Evolutionary conservation across 176 grass and related monocot species (phyloP).

Genomic region (Bromus sterilis): DNA sequence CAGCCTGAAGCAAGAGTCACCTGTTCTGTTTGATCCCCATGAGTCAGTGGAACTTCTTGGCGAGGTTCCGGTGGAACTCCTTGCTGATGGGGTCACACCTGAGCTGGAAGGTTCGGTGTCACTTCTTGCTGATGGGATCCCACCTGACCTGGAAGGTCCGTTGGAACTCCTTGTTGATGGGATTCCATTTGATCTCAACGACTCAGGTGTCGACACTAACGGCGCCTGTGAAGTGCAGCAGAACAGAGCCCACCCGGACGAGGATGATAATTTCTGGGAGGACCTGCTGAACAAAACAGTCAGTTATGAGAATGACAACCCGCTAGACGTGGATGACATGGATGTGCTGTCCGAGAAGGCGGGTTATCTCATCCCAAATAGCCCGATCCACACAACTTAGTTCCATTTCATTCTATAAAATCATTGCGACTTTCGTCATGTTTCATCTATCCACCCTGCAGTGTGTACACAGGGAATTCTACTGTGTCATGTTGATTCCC

Average conservation of each 20-base stretch:
- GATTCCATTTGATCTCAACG: slow-evolving; percentile 5
- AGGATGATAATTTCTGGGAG: slow-evolving; percentile 74
- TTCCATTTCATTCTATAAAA: background rate
- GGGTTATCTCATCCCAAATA: slow-evolving; percentile 39
- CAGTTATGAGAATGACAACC: slow-evolving; percentile 22
- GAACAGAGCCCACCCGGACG: slow-evolving; percentile 24
- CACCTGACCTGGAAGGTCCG: background rate
- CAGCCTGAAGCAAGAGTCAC: slow-evolving; percentile 26
- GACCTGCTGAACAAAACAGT: slow-evolving; percentile 47
- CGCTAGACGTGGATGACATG: slow-evolving; percentile 31
- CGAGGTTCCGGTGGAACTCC: background rate
- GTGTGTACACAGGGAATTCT: background rate
- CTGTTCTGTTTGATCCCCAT: slow-evolving; percentile 18
- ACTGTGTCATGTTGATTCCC: background rate
- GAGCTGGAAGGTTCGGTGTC: background rate
- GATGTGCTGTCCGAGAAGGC: slow-evolving; percentile 44
- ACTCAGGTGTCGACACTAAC: background rate
- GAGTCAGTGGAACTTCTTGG: slow-evolving; percentile 12
- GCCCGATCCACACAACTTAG: slow-evolving; percentile 6
- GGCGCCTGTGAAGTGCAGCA: background rate
- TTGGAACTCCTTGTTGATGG: background rate
- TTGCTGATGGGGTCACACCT: background rate
- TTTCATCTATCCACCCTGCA: background rate
- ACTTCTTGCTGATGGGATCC: background rate
- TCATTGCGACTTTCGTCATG: background rate